A percentile compares a stretch with the other conserved stretches of the same genome.
Conservation (phyloP, 208 protist genomes). For the Porcisia deanei region DNA sequence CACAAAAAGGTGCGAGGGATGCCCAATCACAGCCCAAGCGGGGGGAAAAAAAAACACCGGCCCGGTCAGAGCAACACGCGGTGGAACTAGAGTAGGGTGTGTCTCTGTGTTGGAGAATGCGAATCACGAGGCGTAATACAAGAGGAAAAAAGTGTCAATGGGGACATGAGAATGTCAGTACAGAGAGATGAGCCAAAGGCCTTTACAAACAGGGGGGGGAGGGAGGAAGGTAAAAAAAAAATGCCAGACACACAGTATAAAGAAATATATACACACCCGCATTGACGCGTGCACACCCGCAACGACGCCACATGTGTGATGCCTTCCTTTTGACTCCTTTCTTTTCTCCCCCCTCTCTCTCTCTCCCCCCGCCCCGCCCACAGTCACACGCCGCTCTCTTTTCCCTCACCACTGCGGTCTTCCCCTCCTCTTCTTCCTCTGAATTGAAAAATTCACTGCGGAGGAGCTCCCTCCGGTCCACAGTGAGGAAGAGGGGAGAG, state of each 20-base stretch:
- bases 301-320: not conserved
- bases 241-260: too few species aligned
- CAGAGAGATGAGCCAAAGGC: not conserved
- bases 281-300: not conserved
- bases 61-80: too few species aligned
- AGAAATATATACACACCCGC: not conserved
- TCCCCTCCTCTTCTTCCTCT: too few species aligned
- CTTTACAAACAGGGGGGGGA: not conserved
- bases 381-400: too few species aligned
- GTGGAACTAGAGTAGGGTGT: too few species aligned
- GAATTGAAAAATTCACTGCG: conserved; percentile 26
- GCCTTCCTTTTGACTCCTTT: not conserved
- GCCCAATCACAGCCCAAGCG: too few species aligned
- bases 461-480: not conserved
- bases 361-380: not conserved
- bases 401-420: too few species aligned
- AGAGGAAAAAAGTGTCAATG: not conserved
- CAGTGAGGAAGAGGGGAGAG: not conserved
- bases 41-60: too few species aligned
- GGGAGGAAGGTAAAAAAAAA: not conserved
- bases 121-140: not conserved
- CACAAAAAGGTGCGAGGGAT: not conserved
- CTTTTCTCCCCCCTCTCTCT: not conserved
- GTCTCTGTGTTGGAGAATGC: not conserved
- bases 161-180: not conserved